Base-by-base conservation (phyloP, 2,329 filamentous ascomycete genomes). In the Epichloe gansuensis region DNA sequence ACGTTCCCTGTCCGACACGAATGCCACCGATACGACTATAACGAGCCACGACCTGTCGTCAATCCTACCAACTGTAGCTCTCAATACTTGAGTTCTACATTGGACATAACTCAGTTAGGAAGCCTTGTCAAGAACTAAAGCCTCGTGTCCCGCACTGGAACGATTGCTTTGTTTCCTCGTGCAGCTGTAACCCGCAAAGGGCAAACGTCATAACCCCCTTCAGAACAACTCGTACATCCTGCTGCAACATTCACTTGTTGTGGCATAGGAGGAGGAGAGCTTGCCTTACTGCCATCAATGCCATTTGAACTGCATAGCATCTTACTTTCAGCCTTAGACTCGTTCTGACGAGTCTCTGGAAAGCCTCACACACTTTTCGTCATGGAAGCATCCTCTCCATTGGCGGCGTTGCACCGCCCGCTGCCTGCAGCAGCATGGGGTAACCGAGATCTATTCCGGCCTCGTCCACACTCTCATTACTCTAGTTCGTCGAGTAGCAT, bases 311-410 rank as follows among this genome's bases (percentile, higher is more conserved):
- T 45, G 21, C 11, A 44, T 17, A 27, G 12, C 9, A n/a, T 27
- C 13, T 39, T 47, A 25, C 47, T 47, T 40, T 12, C 43, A 49
- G 13, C 43, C 23, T 34, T 35, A 50, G 42, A 40, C 49, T 51
- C 52, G 38, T 44, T 39, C 25, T 36, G 48, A 44, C 49, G 44
- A 54, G 52, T 48, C 36, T 51, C 27, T 51, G 50, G 40, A 39
- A 21, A 44, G 23, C 53, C 35, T 42, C 47, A 25, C 23, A 47
- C 31, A 36, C 43, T 43, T 40, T 21, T 58, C 60, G 72, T 48
- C 64, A 96, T 97, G 89, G 89, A 95, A 71, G 84, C 87, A 58
- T 96, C 91, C 44, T 97, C 93, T 62, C 93, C 93, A 46, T 73
- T 97, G 65, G 91, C 91, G 68, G 89, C 91, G 53, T 87, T 97